Conservation (phyloP, 768 basidiomycete species). For the Xerocomellus amylosporus region DNA sequence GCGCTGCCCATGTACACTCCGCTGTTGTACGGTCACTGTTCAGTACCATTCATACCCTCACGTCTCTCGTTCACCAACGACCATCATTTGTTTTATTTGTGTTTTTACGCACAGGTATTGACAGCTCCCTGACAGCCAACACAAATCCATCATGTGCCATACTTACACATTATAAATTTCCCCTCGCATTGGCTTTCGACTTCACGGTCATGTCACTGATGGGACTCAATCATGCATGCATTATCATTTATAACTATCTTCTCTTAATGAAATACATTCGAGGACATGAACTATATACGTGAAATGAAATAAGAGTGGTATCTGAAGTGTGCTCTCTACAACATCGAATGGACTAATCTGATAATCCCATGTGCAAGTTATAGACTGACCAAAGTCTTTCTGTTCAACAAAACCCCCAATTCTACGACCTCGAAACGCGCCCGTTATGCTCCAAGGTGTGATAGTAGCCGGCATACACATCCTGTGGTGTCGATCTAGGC, state of each 20-base stretch:
- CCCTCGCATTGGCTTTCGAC: slow-evolving; percentile 16
- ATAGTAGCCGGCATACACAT: neutral
- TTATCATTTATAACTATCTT: slow-evolving; percentile 28
- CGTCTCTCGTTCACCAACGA: slow-evolving; percentile 17
- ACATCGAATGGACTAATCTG: neutral
- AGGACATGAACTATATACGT: slow-evolving; percentile 1
- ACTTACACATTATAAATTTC: slow-evolving; percentile 12
- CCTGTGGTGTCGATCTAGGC: neutral
- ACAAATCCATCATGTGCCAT: slow-evolving; percentile 6
- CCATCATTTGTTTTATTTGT: slow-evolving; percentile 25
- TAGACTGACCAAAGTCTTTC: too few species aligned
- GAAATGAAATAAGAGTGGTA: neutral
- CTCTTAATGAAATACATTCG: slow-evolving; percentile 25
- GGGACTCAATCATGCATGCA: slow-evolving; percentile 27
- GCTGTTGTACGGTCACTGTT: slow-evolving; percentile 23
- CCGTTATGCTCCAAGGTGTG: too few species aligned
- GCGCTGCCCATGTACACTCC: slow-evolving; percentile 19
- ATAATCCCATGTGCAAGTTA: too few species aligned
- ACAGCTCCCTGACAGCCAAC: slow-evolving; percentile 10
- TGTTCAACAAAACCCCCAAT: neutral
- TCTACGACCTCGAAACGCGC: neutral
- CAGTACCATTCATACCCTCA: slow-evolving; percentile 16
- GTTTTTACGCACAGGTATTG: slow-evolving; percentile 17
- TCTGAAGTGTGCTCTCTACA: neutral
- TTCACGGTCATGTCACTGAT: slow-evolving; percentile 24